Base-by-base conservation (phyloP, 495 filamentous ascomycete genomes). In the Xylaria bambusicola region DNA sequence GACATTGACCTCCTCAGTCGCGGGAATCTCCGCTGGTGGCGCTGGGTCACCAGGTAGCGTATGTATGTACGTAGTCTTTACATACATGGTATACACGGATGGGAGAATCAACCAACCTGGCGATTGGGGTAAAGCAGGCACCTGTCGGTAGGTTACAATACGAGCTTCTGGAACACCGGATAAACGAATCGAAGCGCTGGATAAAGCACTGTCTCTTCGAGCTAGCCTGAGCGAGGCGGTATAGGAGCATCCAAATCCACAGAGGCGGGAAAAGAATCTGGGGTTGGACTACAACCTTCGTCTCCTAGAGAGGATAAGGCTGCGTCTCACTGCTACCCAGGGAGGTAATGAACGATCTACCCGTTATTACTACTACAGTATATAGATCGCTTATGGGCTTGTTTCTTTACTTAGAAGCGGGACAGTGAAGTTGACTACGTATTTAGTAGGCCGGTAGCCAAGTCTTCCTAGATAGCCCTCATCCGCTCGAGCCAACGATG, bases 291-390 rank as follows among this genome's bases (percentile, higher is more conserved):
- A 61, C 58, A 38, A 45, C 58, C 59, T 65, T 49, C 59, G 53
- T 44, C 59, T 52, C 65, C 65, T 10, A 33, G 5, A 47, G 41
- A 55, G 21, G 46, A 44, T 71, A 71, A 66, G 68, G 68, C 68
- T 71, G 68, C 66, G 65, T 68, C 62, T n/a, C 56, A 24, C 35
- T 59, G 29, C 56, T 52, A 59, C 56, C 46, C 36, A 36, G 56
- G 40, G 47, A 59, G 48, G 47, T 31, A 42, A 42, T 52, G 56
- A 52, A 46, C 47, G 38, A 58, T 52, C 56, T 58, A 51, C 56
- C 49, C 49, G 31, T 52, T 52, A 45, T 45, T 59, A 47, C 56
- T 42, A 58, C 56, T 24, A 59, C 45, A 20, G 45, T 27, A 38
- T 36, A 24, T 29, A 48, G 44, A 58, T 58, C 55, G 45, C 55